Evolutionary conservation across 768 basidiomycete species (phyloP).

Genomic region (Ramaria rubella): DNA sequence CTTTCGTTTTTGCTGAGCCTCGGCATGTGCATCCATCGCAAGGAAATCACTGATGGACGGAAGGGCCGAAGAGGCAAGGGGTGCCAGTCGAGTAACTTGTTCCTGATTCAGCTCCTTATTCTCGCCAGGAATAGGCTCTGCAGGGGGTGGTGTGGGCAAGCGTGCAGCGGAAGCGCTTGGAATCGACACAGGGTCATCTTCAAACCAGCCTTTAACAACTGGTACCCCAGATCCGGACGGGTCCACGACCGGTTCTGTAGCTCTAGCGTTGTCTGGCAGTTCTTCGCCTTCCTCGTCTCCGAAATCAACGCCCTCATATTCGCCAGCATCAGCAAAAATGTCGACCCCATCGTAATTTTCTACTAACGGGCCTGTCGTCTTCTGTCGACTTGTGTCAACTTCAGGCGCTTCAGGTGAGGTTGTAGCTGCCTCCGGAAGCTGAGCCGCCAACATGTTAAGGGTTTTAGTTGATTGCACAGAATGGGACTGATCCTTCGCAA

Average conservation of each 20-base stretch:
- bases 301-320: constrained; percentile 66
- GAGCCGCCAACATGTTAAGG: constrained; percentile 12
- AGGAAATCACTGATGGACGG: constrained; percentile 82
- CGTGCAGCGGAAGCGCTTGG: neutral
- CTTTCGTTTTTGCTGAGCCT: constrained; percentile 57
- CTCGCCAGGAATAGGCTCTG: constrained; percentile 18
- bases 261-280: neutral
- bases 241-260: neutral
- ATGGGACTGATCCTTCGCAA: neutral
- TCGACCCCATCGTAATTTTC: constrained; percentile 57
- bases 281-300: constrained; percentile 42
- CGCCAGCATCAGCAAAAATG: constrained; percentile 82
- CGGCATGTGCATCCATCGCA: constrained; percentile 64
- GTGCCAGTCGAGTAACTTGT: constrained; percentile 51
- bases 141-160: neutral
- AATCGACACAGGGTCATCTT: neutral
- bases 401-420: neutral
- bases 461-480: neutral
- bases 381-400: constrained; percentile 13
- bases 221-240: neutral
- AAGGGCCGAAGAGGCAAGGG: constrained; percentile 71
- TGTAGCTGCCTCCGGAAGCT: constrained; percentile 17
- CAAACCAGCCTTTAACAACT: constrained; percentile 11
- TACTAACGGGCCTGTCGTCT: constrained; percentile 31
- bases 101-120: constrained; percentile 31